These are phyloP conservation scores for Samsoniella hepiali DNA, from an alignment of 2,329 filamentous ascomycete species.

Conservation along the genomic window DNA sequence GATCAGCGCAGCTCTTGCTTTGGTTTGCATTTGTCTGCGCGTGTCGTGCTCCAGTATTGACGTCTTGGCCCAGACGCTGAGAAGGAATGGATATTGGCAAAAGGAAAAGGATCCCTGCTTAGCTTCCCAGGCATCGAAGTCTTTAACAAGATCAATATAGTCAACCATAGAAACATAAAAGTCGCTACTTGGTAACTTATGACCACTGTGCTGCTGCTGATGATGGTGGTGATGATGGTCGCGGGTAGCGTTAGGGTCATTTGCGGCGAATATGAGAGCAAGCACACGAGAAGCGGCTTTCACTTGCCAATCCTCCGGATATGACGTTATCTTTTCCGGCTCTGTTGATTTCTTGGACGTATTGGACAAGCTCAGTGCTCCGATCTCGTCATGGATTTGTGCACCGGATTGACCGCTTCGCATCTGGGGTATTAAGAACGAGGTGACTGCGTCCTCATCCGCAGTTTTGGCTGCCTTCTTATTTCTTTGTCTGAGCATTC, in stretches of 20 bases:
- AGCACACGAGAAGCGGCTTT: slow-evolving; percentile 76
- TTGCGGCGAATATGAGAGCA: slow-evolving; percentile 77
- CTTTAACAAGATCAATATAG: slow-evolving; percentile 76
- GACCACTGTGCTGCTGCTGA: slow-evolving; percentile 45
- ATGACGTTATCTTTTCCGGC: slow-evolving; percentile 56
- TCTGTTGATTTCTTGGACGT: slow-evolving; percentile 54
- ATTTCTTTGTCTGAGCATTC: slow-evolving; percentile 68
- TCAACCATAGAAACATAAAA: slow-evolving; percentile 89
- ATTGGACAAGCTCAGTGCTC: slow-evolving; percentile 47
- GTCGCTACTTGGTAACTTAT: slow-evolving; percentile 73
- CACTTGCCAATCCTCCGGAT: slow-evolving; percentile 86
- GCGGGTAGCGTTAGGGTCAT: slow-evolving; percentile 51
- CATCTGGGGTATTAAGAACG: slow-evolving; percentile 70
- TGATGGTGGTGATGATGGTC: slow-evolving; percentile 27
- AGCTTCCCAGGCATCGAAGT: slow-evolving; percentile 86
- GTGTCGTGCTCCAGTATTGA: slow-evolving; percentile 87
- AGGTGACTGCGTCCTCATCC: slow-evolving; percentile 59
- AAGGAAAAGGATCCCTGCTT: slow-evolving; percentile 75
- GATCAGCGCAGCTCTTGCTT: slow-evolving; percentile 86
- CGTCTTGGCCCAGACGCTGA: slow-evolving; percentile 91
- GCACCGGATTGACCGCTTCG: slow-evolving; percentile 63
- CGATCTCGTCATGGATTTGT: slow-evolving; percentile 75
- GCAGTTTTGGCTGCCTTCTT: slow-evolving; percentile 58
- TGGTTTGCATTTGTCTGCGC: slow-evolving; percentile 81
- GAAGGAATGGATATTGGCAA: slow-evolving; percentile 87